These are phyloP conservation scores for Albifimbria verrucaria DNA, from an alignment of 2,329 filamentous ascomycete species.

Conservation along the genomic window DNA sequence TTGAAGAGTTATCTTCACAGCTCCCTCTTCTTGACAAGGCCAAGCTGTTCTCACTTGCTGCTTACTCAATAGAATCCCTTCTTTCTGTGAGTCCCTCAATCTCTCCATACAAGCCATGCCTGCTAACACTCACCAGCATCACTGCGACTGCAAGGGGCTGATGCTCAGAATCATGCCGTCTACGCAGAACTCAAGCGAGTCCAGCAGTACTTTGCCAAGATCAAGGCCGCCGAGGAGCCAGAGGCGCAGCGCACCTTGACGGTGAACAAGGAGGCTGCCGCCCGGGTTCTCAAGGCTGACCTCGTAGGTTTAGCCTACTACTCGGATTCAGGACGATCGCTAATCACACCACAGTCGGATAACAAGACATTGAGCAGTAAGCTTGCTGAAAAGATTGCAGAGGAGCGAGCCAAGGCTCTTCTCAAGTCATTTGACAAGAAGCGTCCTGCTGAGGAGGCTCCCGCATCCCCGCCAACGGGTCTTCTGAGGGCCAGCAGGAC, in stretches of 20 bases:
- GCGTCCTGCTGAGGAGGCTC: slow-evolving; percentile 33
- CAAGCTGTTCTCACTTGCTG: slow-evolving; percentile 83
- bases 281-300: slow-evolving; percentile 77
- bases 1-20: slow-evolving; percentile 69
- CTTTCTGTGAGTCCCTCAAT: slow-evolving; percentile 67
- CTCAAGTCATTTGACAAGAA: slow-evolving; percentile 46
- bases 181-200: slow-evolving; percentile 83
- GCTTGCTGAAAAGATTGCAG: slow-evolving; percentile 54
- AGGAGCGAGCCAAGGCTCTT: slow-evolving; percentile 51
- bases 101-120: background rate
- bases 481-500: slow-evolving; percentile 11
- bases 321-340: slow-evolving; percentile 1
- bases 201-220: slow-evolving; percentile 89
- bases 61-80: slow-evolving; percentile 87
- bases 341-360: slow-evolving; percentile 35
- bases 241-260: slow-evolving; percentile 49
- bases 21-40: slow-evolving; percentile 92
- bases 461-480: slow-evolving; percentile 18
- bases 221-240: slow-evolving; percentile 70
- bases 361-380: slow-evolving; percentile 50
- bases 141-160: slow-evolving; percentile 72
- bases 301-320: slow-evolving; percentile 61
- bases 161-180: slow-evolving; percentile 81
- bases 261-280: slow-evolving; percentile 73
- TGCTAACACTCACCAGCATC: slow-evolving; percentile 45